Evolutionary conservation across 2,329 filamentous ascomycete species (phyloP), one percentile per base, ranked within the genome.

Genomic region (Sporothrix protearum): DNA sequence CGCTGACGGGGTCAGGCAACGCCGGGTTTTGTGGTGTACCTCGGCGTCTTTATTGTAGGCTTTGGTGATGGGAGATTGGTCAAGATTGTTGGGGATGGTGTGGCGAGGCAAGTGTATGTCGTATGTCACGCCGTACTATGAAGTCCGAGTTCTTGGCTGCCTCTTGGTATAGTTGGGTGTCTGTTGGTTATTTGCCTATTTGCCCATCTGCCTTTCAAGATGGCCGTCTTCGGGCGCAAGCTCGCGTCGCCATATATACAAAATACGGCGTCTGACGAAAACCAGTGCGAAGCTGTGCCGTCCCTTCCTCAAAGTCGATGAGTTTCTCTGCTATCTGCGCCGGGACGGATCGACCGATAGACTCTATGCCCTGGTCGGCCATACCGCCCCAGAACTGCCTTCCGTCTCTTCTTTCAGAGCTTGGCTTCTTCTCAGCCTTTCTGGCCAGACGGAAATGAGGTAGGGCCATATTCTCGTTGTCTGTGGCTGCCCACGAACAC

Each of bases 311-410:
- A 33, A 19, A 42, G 57, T 16, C 59, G 28, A 63, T 63, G 36
- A 39, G n/a, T 45, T 19, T 64, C 36, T 45, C 10, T 39, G 57
- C 36, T 9, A 39, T 28, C n/a, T 63, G 59, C 36, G n/a, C 19
- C n/a, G 39, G 59, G 36, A 63, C 28, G 59, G 59, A 64, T 64
- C 59, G 59, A 28, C n/a, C 59, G 59, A 63, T 42, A 39, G 59
- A 2, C 30, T 10, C 16, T 36, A 1, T 63, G 55, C 22, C n/a
- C 36, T 25, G 12, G 22, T 45, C 42, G 36, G 59, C n/a, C 28
- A 28, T 28, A 8, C 59, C 14, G 19, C 36, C 33, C 57, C 10
- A 22, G 57, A 12, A 47, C 3, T 33, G 22, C 59, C 33, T 45
- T 28, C 59, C 36, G 22, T 42, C 59, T 63, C 59, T 63, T 63